A percentile compares a stretch with the other conserved stretches of the same genome.
Evolutionary conservation across 768 basidiomycete genomes (phyloP).

Genomic region (Suillus subluteus): DNA sequence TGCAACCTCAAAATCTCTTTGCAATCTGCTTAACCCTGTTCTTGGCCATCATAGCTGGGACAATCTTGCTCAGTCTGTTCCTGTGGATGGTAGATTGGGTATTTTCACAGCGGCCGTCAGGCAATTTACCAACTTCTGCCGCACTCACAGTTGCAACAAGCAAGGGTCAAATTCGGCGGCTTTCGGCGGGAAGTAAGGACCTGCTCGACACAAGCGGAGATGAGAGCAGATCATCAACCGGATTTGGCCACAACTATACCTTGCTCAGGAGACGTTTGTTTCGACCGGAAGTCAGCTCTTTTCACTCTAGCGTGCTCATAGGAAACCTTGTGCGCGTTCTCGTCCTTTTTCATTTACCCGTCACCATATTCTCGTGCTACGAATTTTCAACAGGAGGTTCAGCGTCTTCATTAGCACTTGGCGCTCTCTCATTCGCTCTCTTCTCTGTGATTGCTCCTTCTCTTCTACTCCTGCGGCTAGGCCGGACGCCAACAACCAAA

Average conservation of each 20-base stretch:
- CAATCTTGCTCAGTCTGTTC: conserved; percentile 68
- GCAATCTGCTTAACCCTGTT: conserved; percentile 83
- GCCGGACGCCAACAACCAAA: conserved; percentile 81
- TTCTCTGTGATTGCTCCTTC: conserved; percentile 81
- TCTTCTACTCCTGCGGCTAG: conserved; percentile 76
- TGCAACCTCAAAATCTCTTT: conserved; percentile 83
- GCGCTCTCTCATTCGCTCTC: conserved; percentile 77
- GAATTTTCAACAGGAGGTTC: conserved; percentile 48
- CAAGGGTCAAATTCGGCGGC: conserved; percentile 43
- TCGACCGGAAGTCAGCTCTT: conserved; percentile 67
- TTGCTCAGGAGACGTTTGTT: conserved; percentile 36
- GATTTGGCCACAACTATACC: conserved; percentile 25
- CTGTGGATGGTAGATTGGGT: conserved; percentile 75
- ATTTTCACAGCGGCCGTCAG: conserved; percentile 32
- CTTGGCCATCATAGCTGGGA: conserved; percentile 73
- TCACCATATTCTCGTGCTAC: conserved; percentile 91
- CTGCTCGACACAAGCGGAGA: conserved; percentile 41
- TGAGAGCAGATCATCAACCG: conserved; percentile 34
- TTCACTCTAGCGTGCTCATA: conserved; percentile 79
- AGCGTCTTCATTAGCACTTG: conserved; percentile 70
- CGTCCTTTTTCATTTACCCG: conserved; percentile 91
- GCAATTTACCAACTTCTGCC: conserved; percentile 23
- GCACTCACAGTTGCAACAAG: conserved; percentile 17
- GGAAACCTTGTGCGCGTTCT: conserved; percentile 93
- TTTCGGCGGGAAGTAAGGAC: conserved; percentile 55